Evolutionary conservation across 2,329 filamentous ascomycete species (phyloP).

Genomic region (Bipolaris sorokiniana): DNA sequence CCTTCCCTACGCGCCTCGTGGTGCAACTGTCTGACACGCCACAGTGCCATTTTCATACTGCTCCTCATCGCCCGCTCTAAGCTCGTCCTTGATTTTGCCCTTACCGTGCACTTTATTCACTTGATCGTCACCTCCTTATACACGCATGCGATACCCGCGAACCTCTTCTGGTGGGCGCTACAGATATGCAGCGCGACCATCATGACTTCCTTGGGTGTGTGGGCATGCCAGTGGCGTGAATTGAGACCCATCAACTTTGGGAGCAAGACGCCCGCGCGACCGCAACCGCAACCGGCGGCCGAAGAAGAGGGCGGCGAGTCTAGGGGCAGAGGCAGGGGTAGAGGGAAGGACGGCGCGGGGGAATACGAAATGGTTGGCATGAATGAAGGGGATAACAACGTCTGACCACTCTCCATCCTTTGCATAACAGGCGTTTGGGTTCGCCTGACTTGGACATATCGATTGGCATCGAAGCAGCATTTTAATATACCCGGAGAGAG

Average conservation of each 20-base stretch:
- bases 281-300: conserved; percentile 29
- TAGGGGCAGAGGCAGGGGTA: conserved; percentile 49
- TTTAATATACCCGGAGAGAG: conserved; percentile 25
- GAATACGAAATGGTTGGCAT: conserved; percentile 58
- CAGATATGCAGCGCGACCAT: conserved; percentile 65
- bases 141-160: conserved; percentile 74
- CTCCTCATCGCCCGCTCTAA: conserved; percentile 87
- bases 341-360: conserved; percentile 54
- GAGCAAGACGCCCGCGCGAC: conserved; percentile 53
- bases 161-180: conserved; percentile 85
- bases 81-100: conserved; percentile 90
- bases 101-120: conserved; percentile 86
- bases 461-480: conserved; percentile 3
- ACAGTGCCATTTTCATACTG: conserved; percentile 81
- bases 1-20: not conserved
- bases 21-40: conserved; percentile 18
- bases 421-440: conserved; percentile 41
- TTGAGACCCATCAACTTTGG: conserved; percentile 88
- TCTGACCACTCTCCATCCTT: conserved; percentile 31
- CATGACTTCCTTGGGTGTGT: conserved; percentile 78
- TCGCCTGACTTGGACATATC: conserved; percentile 21
- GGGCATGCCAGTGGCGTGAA: conserved; percentile 91
- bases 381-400: conserved; percentile 45
- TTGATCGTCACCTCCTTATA: conserved; percentile 79
- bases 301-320: conserved; percentile 50